Evolutionary conservation across 768 basidiomycete species (phyloP).

Genomic region (Suillus plorans): DNA sequence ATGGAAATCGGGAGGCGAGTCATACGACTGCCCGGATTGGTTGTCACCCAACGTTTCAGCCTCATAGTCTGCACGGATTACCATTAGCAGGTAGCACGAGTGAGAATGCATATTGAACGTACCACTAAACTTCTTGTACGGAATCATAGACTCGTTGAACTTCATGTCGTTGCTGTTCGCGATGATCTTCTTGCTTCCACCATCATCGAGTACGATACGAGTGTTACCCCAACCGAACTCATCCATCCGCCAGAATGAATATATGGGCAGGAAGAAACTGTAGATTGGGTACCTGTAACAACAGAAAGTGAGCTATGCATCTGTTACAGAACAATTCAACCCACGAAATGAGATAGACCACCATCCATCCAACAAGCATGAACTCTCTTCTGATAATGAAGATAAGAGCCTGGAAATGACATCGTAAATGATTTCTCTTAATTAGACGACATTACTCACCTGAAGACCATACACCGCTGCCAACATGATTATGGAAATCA

Average conservation of each 20-base stretch:
- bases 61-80: conserved; percentile 53
- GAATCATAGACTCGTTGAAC: conserved; percentile 77
- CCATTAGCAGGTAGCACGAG: conserved; percentile 14
- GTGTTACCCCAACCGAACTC: conserved; percentile 71
- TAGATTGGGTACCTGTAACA: conserved; percentile 57
- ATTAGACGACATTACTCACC: conserved; percentile 27
- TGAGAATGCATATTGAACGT: conserved; percentile 22
- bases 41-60: conserved; percentile 56
- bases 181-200: conserved; percentile 63
- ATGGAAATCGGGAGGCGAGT: conserved; percentile 33
- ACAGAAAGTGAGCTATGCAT: conserved; percentile 7
- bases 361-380: conserved; percentile 74
- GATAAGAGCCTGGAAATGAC: conserved; percentile 46
- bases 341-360: conserved; percentile 66
- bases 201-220: conserved; percentile 66
- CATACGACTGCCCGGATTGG: conserved; percentile 47
- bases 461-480: conserved; percentile 70
- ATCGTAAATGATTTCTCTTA: conserved; percentile 4
- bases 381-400: conserved; percentile 76
- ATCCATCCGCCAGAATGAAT: conserved; percentile 78
- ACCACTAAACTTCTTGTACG: conserved; percentile 72
- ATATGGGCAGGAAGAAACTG: conserved; percentile 66
- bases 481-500: conserved; percentile 66
- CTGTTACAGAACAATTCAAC: conserved; percentile 22
- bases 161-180: conserved; percentile 57